A percentile compares a stretch with the other conserved stretches of the same genome.
phyloP scores from a whole-genome alignment of 768 basidiomycete species.

The Tephrocybe sp. region DNA sequence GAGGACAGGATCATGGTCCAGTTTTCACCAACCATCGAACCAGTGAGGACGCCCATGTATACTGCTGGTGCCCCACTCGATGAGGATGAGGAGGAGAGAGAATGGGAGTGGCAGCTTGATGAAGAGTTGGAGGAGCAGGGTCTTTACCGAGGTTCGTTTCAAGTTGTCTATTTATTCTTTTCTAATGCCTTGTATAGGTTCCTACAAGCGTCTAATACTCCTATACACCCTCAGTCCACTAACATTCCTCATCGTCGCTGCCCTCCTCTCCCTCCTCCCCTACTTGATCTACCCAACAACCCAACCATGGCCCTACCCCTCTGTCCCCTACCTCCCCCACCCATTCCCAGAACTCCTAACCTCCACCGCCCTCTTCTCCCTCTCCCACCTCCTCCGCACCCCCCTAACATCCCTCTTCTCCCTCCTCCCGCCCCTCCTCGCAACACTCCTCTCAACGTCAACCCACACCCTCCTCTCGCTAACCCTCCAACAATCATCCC shows the following conservation, averaged over 20 bases:
- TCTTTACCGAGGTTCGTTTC: constrained; percentile 44
- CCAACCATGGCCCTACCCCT: constrained; percentile 34
- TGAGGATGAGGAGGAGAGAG: constrained; percentile 27
- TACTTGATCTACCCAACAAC: constrained; percentile 43
- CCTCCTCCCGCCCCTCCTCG: constrained; percentile 27
- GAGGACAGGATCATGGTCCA: constrained; percentile 14
- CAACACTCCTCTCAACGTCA: constrained; percentile 37
- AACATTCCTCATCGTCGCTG: constrained; percentile 48
- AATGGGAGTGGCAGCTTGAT: constrained; percentile 33
- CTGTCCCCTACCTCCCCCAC: constrained; percentile 51
- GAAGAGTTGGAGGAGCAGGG: constrained; percentile 49
- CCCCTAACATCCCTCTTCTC: constrained; percentile 43
- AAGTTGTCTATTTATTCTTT: not conserved
- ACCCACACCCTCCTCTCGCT: constrained; percentile 53
- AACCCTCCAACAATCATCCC: constrained; percentile 51
- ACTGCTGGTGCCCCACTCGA: constrained; percentile 22
- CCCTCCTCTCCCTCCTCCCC: constrained; percentile 51
- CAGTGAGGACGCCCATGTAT: constrained; percentile 5
- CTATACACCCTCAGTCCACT: constrained; percentile 63
- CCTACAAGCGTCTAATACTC: constrained; percentile 55
- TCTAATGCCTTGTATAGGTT: constrained; percentile 42
- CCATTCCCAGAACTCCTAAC: constrained; percentile 67
- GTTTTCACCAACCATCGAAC: constrained; percentile 2
- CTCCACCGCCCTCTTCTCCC: constrained; percentile 60
- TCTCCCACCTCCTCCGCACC: constrained; percentile 53